Evolutionary conservation across 441 rosid species (phyloP).

Genomic region (Erysimum cheiri): DNA sequence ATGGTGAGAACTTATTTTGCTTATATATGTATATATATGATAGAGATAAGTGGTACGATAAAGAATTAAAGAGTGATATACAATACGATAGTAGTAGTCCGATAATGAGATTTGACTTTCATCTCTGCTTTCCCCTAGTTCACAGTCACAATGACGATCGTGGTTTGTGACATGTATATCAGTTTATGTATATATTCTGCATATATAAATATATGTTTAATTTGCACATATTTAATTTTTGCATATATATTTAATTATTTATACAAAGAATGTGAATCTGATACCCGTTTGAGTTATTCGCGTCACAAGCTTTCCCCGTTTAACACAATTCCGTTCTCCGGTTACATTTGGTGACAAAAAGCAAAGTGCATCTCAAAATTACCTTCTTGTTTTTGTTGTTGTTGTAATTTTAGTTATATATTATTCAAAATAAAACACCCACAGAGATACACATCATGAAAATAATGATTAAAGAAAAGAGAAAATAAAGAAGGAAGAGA

Average conservation of each 20-base stretch:
- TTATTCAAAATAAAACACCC: neutral
- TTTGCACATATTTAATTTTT: neutral
- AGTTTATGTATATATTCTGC: too few relatives aligned
- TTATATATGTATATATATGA: neutral
- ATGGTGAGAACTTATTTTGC: neutral
- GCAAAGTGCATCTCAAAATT: slow-evolving; percentile 24
- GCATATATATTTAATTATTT: neutral
- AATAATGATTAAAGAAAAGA: slow-evolving; percentile 20
- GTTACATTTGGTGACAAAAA: slow-evolving; percentile 27
- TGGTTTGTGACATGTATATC: slow-evolving; percentile 31
- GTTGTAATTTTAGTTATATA: neutral
- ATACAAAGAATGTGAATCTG: neutral
- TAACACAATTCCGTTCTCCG: slow-evolving; percentile 10
- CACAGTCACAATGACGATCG: slow-evolving; percentile 30
- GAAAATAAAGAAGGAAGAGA: slow-evolving; percentile 24
- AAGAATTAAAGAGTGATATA: slow-evolving; percentile 23
- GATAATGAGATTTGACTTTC: slow-evolving; percentile 33
- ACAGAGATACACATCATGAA: slow-evolving; percentile 2
- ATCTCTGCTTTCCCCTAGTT: slow-evolving; percentile 15
- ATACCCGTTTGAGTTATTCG: slow-evolving; percentile 55
- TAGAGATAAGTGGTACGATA: slow-evolving; percentile 17
- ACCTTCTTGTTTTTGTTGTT: neutral
- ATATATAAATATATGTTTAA: neutral
- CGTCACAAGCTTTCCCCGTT: slow-evolving; percentile 42
- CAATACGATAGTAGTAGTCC: slow-evolving; percentile 3